Base-by-base conservation (phyloP, 331 rosid species). In the Rhamnella rubrinervis region DNA sequence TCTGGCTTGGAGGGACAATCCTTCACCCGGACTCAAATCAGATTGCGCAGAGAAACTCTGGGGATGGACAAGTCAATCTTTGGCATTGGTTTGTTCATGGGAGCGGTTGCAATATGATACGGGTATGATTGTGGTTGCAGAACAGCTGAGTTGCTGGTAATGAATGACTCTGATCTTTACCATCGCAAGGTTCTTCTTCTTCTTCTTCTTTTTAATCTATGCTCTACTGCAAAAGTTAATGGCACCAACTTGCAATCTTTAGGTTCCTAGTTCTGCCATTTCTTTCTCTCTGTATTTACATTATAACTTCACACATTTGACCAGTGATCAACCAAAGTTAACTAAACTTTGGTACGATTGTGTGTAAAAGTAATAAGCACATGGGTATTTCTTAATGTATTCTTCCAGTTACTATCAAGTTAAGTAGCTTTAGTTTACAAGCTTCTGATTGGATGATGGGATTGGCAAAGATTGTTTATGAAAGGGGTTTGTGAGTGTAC, bases 51-150 rank as follows among this genome's bases (percentile, higher is more conserved):
- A 73, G 98, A 93, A 76, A 86, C 93, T 3, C 38, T 90, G 41
- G 90, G 83, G 8, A 93, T 93, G 95, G 92, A 93, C 69, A 93
- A 86, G 71, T 93, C 98, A 0, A 88, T 93, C 46, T 93, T 93
- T 40, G 98, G 98, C 14, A 79, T 93, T 56, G 98, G 98, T 19
- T 73, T 90, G 84, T 90, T 90, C 80, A 79, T 93, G 21, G 98
- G 98, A 11, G 97, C 96, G 4, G 81, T 90, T 15, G 97, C 98
- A 6, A 71, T 93, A 72, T 77, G 97, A 7, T 69, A 88, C 65
- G 97, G 98, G 1, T 86, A 75, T 65, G 98, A 90, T 37, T 83
- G 77, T 63, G 92, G 93, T 5, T 90, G 96, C 81, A 55, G 57
- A 60, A 85, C 74, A 18, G 97, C 92, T 59, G 85, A 93, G 80